Percentiles rank a stretch among this genome's conserved stretches.
These are phyloP conservation scores for Dictyostelium discoideum DNA, from an alignment of 78 protist species.

Conservation along the genomic window dicty_2.7 NC_007091.3:867501-868000, in stretches of 20 bases:
- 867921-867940: slow-evolving; percentile 73
- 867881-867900: slow-evolving; percentile 35
- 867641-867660: not conserved
- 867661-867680: not conserved
- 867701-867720: not conserved
- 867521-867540: slow-evolving; percentile 40
- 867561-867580: slow-evolving; percentile 30
- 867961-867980: slow-evolving; percentile 45
- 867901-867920: slow-evolving; percentile 52
- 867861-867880: slow-evolving; percentile 71
- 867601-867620: not conserved
- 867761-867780: not conserved
- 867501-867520: slow-evolving; percentile 55
- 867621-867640: slow-evolving; percentile 35
- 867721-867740: not conserved
- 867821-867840: slow-evolving; percentile 31
- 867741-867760: slow-evolving; percentile 28
- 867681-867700: not conserved
- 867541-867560: slow-evolving; percentile 43
- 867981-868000: not conserved
- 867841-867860: slow-evolving; percentile 23
- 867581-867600: not conserved
- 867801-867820: slow-evolving; percentile 19
- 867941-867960: slow-evolving; percentile 68
- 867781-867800: slow-evolving; percentile 38